These are phyloP conservation scores for Paraphoma chrysanthemicola DNA, from an alignment of 2,329 filamentous ascomycete genomes.

Conservation along the genomic window DNA sequence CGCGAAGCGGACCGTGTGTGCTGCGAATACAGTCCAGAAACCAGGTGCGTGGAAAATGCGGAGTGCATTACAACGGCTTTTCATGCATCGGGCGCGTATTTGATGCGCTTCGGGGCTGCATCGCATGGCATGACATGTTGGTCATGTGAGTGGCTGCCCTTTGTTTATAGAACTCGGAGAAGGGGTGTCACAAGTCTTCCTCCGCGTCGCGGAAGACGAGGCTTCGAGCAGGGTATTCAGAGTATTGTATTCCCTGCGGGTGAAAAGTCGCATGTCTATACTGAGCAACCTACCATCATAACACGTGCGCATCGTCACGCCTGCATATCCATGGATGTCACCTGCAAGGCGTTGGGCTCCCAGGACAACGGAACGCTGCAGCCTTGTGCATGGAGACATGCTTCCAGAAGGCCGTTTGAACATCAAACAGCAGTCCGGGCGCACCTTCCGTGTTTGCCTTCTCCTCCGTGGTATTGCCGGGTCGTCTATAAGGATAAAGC, in stretches of 20 bases:
- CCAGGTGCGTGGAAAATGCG: not conserved
- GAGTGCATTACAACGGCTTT: not conserved
- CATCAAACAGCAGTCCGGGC: constrained; percentile 10
- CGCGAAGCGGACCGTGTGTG: not conserved
- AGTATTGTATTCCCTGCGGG: not conserved
- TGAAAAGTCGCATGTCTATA: not conserved
- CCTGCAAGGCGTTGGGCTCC: not conserved
- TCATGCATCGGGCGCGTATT: not conserved
- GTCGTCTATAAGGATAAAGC: constrained; percentile 10
- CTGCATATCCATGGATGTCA: not conserved
- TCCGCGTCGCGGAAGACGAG: not conserved
- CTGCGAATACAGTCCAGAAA: not conserved
- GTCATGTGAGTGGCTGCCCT: constrained; percentile 3
- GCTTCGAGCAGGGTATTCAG: not conserved
- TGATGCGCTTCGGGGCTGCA: not conserved
- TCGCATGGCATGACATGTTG: constrained; percentile 2
- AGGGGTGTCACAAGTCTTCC: not conserved
- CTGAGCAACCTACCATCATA: not conserved
- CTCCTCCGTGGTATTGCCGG: constrained; percentile 1
- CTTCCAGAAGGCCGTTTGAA: constrained; percentile 22
- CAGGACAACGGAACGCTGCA: not conserved
- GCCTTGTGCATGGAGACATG: constrained; percentile 9
- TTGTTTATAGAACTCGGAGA: not conserved
- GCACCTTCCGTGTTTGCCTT: constrained; percentile 11
- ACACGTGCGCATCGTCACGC: not conserved